Evolutionary conservation across 208 protist species (phyloP).

Genomic region (Spongospora subterranea): DNA sequence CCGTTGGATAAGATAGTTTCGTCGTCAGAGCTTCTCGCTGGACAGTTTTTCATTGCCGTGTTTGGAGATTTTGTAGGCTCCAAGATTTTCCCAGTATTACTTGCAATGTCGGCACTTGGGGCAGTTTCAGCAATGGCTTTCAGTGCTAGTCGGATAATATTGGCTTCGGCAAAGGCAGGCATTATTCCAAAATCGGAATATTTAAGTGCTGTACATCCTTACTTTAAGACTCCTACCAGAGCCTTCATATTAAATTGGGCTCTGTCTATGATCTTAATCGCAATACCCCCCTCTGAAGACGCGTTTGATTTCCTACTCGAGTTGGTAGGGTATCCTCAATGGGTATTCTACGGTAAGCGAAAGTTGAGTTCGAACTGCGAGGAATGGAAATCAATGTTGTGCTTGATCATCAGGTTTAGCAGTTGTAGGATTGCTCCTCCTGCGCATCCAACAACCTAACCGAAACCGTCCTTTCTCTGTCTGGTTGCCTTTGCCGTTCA

Average conservation of each 20-base stretch:
- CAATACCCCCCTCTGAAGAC: background rate
- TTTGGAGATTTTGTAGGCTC: background rate
- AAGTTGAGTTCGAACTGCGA: too few relatives aligned
- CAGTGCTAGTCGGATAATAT: background rate
- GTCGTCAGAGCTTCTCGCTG: background rate
- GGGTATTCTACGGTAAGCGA: constrained; percentile 17
- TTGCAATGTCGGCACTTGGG: background rate
- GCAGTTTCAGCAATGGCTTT: background rate
- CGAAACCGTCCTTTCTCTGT: background rate
- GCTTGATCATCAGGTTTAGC: background rate
- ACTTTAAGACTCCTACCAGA: background rate
- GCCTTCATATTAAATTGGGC: background rate
- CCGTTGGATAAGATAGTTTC: background rate
- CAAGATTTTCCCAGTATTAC: background rate
- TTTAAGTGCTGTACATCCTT: background rate
- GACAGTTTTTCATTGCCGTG: background rate
- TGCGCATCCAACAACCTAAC: background rate
- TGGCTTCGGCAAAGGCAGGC: background rate
- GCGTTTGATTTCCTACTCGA: constrained; percentile 1
- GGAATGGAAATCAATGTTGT: background rate
- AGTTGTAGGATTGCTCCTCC: background rate
- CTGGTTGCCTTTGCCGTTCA: background rate
- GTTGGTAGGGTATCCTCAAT: background rate
- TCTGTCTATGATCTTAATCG: background rate
- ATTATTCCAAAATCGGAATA: background rate